Percentiles rank a stretch among this genome's conserved stretches.
These are phyloP conservation scores for Fusarium tuaranense DNA, from an alignment of 2,329 filamentous ascomycete genomes.

Conservation along the genomic window DNA sequence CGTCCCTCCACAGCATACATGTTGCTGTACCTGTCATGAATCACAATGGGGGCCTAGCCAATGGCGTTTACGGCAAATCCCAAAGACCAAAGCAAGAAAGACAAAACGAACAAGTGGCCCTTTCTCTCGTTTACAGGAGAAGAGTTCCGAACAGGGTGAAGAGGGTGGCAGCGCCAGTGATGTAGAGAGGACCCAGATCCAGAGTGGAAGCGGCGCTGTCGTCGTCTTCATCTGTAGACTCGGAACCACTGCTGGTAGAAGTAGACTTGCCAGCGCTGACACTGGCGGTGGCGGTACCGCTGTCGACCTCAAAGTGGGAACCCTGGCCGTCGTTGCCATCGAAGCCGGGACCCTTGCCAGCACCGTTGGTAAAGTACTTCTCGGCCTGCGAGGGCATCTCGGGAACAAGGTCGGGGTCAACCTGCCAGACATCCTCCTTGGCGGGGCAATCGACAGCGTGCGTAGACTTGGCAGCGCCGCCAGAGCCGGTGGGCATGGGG, in stretches of 20 bases:
- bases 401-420: conserved; percentile 62
- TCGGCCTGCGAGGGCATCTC: conserved; percentile 63
- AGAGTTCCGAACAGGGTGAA: conserved; percentile 55
- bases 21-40: conserved; percentile 37
- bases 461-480: conserved; percentile 62
- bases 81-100: conserved; percentile 21
- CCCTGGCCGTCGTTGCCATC: conserved; percentile 54
- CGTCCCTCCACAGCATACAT: conserved; percentile 22
- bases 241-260: conserved; percentile 40
- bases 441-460: conserved; percentile 63
- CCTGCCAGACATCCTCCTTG: conserved; percentile 61
- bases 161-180: conserved; percentile 50
- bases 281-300: conserved; percentile 60
- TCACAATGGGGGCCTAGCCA: conserved; percentile 23
- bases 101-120: conserved; percentile 13
- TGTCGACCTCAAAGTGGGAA: conserved; percentile 64
- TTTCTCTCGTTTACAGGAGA: conserved; percentile 50
- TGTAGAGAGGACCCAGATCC: conserved; percentile 48
- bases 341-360: conserved; percentile 66
- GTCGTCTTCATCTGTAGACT: conserved; percentile 40
- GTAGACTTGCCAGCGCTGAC: conserved; percentile 48
- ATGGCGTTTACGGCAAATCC: conserved; percentile 16
- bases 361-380: conserved; percentile 66
- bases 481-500: conserved; percentile 63
- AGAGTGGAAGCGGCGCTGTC: conserved; percentile 48